phyloP scores from a whole-genome alignment of 2,329 filamentous ascomycete species.

The Claviceps capensis region DNA sequence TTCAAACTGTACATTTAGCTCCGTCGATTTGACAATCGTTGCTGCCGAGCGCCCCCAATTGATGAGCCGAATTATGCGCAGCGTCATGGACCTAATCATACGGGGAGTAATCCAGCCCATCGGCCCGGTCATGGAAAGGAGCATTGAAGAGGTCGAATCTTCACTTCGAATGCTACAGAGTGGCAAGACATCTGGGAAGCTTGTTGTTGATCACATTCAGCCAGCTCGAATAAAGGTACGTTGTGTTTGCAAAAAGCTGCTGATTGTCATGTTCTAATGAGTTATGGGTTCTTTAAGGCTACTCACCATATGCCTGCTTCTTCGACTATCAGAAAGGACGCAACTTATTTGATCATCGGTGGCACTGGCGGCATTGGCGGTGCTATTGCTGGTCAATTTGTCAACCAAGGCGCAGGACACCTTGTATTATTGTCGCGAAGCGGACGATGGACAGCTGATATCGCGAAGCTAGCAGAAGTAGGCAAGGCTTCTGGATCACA shows the following conservation, averaged over 20 bases:
- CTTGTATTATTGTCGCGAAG: conserved; percentile 35
- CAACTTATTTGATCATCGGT: conserved; percentile 36
- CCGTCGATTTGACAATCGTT: conserved; percentile 31
- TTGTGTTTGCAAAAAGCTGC: neutral
- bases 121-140: conserved; percentile 20
- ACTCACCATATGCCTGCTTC: conserved; percentile 9
- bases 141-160: conserved; percentile 24
- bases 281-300: conserved; percentile 3
- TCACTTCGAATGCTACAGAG: conserved; percentile 24
- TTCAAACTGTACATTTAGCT: conserved; percentile 31
- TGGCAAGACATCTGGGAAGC: conserved; percentile 25
- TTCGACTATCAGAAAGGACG: conserved; percentile 21
- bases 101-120: conserved; percentile 22
- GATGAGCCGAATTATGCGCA: conserved; percentile 18
- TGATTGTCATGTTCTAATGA: neutral
- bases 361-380: conserved; percentile 37
- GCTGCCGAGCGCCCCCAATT: conserved; percentile 24
- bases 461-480: conserved; percentile 27
- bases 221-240: conserved; percentile 27
- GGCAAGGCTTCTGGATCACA: conserved; percentile 23
- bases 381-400: conserved; percentile 35
- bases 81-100: conserved; percentile 21
- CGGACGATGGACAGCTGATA: conserved; percentile 25
- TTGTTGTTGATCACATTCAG: conserved; percentile 28
- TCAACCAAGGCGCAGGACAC: conserved; percentile 31